A percentile compares a stretch with the other conserved stretches of the same genome.
Conservation (phyloP, 352 stramenopile species). For the Globisporangium apiculatum region DNA sequence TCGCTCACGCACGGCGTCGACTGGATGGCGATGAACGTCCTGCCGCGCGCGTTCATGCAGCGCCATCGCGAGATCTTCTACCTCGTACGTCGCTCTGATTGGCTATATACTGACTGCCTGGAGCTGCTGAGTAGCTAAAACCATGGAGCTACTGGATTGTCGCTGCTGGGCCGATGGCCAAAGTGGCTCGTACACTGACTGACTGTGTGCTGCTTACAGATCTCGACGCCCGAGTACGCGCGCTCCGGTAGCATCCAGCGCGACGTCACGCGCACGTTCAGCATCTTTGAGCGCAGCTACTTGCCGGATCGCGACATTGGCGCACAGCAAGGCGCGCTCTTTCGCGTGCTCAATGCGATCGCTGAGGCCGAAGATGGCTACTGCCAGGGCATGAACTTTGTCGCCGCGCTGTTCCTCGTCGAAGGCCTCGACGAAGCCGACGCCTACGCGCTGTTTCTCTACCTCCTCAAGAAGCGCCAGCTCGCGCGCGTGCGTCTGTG, state of each 20-base stretch:
- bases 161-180: too few relatives aligned
- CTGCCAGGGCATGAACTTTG: slow-evolving; percentile 89
- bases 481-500: slow-evolving; percentile 32
- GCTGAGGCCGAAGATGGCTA: slow-evolving; percentile 74
- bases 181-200: too few relatives aligned
- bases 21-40: slow-evolving; percentile 49
- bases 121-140: too few relatives aligned
- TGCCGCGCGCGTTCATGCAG: slow-evolving; percentile 47
- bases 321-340: slow-evolving; percentile 54
- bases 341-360: slow-evolving; percentile 78
- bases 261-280: slow-evolving; percentile 82
- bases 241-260: slow-evolving; percentile 65
- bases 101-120: too few relatives aligned
- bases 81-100: slow-evolving; percentile 22
- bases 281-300: slow-evolving; percentile 68
- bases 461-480: slow-evolving; percentile 75
- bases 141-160: too few relatives aligned
- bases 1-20: slow-evolving; percentile 57
- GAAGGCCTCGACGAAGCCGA: slow-evolving; percentile 75
- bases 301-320: slow-evolving; percentile 26
- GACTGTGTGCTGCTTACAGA: slow-evolving; percentile 14
- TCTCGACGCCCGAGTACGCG: slow-evolving; percentile 55
- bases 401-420: slow-evolving; percentile 78
- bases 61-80: slow-evolving; percentile 79
- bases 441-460: slow-evolving; percentile 76